These are phyloP conservation scores for Canna indica DNA, from an alignment of 176 grass and related monocot species.

Conservation along the genomic window DNA sequence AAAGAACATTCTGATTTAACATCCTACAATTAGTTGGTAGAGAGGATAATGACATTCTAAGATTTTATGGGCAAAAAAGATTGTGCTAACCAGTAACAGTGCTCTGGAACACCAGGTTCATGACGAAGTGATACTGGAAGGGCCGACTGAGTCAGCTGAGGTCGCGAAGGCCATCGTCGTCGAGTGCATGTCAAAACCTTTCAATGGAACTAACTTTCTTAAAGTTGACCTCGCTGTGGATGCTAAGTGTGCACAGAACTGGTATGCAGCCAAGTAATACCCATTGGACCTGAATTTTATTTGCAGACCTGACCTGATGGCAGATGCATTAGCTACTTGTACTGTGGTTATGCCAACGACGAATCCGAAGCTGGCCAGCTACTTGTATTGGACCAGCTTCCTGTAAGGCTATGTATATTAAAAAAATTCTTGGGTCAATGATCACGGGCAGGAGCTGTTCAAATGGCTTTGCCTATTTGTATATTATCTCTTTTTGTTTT, in stretches of 20 bases:
- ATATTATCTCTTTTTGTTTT: neutral
- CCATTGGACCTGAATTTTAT: neutral
- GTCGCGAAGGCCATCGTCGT: conserved; percentile 76
- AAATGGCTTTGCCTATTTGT: conserved; percentile 1
- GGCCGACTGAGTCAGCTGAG: conserved; percentile 76
- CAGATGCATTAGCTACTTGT: neutral
- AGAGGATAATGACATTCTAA: too few species aligned
- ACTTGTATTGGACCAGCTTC: too few species aligned
- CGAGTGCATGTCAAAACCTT: conserved; percentile 94
- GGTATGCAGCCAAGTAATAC: conserved; percentile 83
- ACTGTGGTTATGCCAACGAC: neutral
- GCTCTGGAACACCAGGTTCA: conserved; percentile 45
- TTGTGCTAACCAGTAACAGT: neutral
- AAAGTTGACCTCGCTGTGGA: conserved; percentile 79
- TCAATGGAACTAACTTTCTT: conserved; percentile 64
- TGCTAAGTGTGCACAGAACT: conserved; percentile 85
- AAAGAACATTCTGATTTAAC: too few species aligned
- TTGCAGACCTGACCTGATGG: neutral
- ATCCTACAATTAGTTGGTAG: too few species aligned
- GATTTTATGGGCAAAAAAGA: too few species aligned
- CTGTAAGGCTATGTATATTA: too few species aligned
- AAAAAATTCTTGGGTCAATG: neutral
- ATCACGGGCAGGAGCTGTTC: neutral
- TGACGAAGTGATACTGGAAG: conserved; percentile 98
- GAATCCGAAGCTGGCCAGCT: neutral